Evolutionary conservation across 495 filamentous ascomycete species (phyloP).

Genomic region (Thozetella sp.): DNA sequence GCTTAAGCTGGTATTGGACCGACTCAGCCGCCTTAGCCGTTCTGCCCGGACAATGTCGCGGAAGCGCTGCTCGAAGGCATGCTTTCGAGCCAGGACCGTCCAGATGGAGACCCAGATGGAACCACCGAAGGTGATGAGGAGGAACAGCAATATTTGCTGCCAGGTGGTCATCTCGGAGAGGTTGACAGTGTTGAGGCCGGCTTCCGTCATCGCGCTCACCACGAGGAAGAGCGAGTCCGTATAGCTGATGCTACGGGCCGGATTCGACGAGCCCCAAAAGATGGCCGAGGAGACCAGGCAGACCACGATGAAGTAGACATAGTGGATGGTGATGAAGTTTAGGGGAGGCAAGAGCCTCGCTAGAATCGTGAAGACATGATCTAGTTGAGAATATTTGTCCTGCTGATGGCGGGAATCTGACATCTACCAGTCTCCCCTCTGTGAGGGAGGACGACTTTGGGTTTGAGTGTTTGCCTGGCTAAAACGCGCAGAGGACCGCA

Average conservation of each 20-base stretch:
- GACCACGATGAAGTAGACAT: slow-evolving; percentile 74
- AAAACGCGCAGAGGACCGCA: too few species aligned
- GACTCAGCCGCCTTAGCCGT: slow-evolving; percentile 24
- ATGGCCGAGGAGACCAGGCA: slow-evolving; percentile 67
- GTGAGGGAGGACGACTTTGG: too few species aligned
- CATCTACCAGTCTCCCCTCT: too few species aligned
- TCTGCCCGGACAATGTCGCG: slow-evolving; percentile 56
- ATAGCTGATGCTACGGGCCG: slow-evolving; percentile 65
- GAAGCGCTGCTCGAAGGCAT: slow-evolving; percentile 72
- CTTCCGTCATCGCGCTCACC: slow-evolving; percentile 79
- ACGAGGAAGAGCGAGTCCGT: slow-evolving; percentile 76
- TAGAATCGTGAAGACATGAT: slow-evolving; percentile 5
- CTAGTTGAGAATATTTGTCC: slow-evolving; percentile 12
- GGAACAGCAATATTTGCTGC: slow-evolving; percentile 76
- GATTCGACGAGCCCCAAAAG: slow-evolving; percentile 70
- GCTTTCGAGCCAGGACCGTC: slow-evolving; percentile 66
- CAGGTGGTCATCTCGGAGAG: slow-evolving; percentile 72
- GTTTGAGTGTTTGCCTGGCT: too few species aligned
- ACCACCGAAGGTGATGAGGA: slow-evolving; percentile 72
- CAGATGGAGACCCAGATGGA: slow-evolving; percentile 66
- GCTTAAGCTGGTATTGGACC: slow-evolving; percentile 1
- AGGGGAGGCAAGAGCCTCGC: slow-evolving; percentile 48
- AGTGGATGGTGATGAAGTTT: slow-evolving; percentile 76
- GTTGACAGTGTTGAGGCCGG: slow-evolving; percentile 72
- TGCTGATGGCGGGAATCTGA: slow-evolving; percentile 11